Conservation (phyloP, 1,139 yeast species). For the Geotrichum carabidarum region DNA sequence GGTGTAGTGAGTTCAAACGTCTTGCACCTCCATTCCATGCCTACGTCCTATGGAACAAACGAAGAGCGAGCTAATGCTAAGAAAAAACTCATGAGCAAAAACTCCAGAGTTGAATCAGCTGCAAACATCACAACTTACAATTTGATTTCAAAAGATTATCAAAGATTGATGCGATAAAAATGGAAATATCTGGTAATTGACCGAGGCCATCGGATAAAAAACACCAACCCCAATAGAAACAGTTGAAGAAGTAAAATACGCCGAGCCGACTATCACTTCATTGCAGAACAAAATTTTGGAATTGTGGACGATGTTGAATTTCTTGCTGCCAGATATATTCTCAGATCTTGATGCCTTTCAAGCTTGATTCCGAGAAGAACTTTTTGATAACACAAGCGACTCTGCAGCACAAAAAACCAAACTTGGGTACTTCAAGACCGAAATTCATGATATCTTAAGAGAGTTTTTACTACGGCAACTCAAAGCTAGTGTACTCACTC, state of each 20-base stretch:
- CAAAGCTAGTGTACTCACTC: slow-evolving; percentile 94
- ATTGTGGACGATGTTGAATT: slow-evolving; percentile 87
- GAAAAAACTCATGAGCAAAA: slow-evolving; percentile 97
- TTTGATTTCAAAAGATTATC: slow-evolving; percentile 91
- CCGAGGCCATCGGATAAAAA: slow-evolving; percentile 96
- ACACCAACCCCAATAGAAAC: slow-evolving; percentile 97
- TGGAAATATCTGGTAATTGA: slow-evolving; percentile 97
- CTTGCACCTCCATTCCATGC: slow-evolving; percentile 98
- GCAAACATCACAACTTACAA: slow-evolving; percentile 97
- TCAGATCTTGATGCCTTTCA: slow-evolving; percentile 84
- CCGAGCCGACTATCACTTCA: slow-evolving; percentile 82
- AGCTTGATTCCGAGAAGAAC: slow-evolving; percentile 70
- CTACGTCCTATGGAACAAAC: slow-evolving; percentile 94
- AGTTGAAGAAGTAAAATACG: slow-evolving; percentile 84
- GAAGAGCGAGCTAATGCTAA: slow-evolving; percentile 93
- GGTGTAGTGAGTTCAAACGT: slow-evolving; percentile 99
- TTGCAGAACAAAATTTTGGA: slow-evolving; percentile 88
- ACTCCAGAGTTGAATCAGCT: slow-evolving; percentile 88
- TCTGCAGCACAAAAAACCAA: background rate
- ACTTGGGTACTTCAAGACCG: slow-evolving; percentile 36
- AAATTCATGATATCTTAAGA: slow-evolving; percentile 85
- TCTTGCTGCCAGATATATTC: slow-evolving; percentile 94
- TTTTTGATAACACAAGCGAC: background rate
- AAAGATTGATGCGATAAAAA: slow-evolving; percentile 78
- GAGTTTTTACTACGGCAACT: slow-evolving; percentile 87